These are phyloP conservation scores for Ustulina deusta DNA, from an alignment of 2,329 filamentous ascomycete species.

Conservation along the genomic window DNA sequence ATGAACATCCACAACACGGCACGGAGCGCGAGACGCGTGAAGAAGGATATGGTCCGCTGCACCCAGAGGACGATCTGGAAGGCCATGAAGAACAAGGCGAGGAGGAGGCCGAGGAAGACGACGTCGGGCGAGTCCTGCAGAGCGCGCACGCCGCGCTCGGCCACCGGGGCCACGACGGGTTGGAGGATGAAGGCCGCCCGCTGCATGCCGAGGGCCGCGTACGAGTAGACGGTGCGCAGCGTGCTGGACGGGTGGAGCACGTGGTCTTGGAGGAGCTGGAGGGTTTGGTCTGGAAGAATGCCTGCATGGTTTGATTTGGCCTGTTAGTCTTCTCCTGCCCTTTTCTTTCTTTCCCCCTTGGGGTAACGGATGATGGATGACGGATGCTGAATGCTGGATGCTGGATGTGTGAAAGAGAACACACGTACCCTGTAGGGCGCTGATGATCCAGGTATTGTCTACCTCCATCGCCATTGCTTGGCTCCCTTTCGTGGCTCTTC, in stretches of 20 bases:
- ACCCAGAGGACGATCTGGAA: slow-evolving; percentile 78
- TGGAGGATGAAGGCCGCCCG: slow-evolving; percentile 48
- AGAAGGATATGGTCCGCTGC: slow-evolving; percentile 79
- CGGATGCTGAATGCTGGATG: not conserved
- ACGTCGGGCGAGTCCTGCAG: slow-evolving; percentile 58
- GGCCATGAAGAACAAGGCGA: slow-evolving; percentile 68
- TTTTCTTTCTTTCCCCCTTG: not conserved
- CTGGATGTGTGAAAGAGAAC: not conserved
- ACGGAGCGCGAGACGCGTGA: slow-evolving; percentile 74
- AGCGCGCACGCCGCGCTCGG: slow-evolving; percentile 55
- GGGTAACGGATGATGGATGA: not conserved
- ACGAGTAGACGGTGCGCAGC: slow-evolving; percentile 56
- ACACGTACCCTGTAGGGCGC: slow-evolving; percentile 48
- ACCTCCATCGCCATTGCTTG: slow-evolving; percentile 36
- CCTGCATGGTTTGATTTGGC: slow-evolving; percentile 38
- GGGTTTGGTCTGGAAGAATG: slow-evolving; percentile 60
- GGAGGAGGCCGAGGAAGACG: slow-evolving; percentile 59
- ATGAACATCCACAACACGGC: slow-evolving; percentile 74
- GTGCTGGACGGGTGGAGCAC: slow-evolving; percentile 60
- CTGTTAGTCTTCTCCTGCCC: slow-evolving; percentile 9
- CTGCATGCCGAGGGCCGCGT: slow-evolving; percentile 49
- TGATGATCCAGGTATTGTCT: slow-evolving; percentile 47
- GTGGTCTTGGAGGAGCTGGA: slow-evolving; percentile 60
- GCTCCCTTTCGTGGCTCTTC: not conserved
- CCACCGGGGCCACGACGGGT: slow-evolving; percentile 58